These are phyloP conservation scores for Candolleomyces aberdarensis DNA, from an alignment of 768 basidiomycete species.

Conservation along the genomic window DNA sequence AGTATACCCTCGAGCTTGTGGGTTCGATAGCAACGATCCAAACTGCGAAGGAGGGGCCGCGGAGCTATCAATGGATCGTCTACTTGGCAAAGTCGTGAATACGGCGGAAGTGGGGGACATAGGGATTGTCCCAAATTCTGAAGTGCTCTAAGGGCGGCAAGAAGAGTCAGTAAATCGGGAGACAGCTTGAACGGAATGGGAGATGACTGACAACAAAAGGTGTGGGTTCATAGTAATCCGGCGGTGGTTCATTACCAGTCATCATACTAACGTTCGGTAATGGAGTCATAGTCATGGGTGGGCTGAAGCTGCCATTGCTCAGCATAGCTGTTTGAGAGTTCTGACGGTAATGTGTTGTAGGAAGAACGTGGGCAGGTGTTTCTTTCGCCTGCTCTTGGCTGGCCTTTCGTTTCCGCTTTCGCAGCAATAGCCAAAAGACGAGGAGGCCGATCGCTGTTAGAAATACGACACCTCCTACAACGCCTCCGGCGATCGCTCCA, in stretches of 20 bases:
- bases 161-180: not conserved
- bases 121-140: constrained; percentile 19
- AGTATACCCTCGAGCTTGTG: constrained; percentile 21
- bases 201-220: not conserved
- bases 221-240: not conserved
- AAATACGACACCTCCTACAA: constrained; percentile 49
- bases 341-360: not conserved
- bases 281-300: not conserved
- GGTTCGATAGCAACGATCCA: not conserved
- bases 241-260: not conserved
- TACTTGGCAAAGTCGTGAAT: constrained; percentile 26
- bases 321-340: not conserved
- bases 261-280: not conserved
- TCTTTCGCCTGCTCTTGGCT: not conserved
- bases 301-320: not conserved
- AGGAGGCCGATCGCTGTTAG: constrained; percentile 35
- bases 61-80: constrained; percentile 30
- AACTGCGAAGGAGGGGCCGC: constrained; percentile 11
- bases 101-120: constrained; percentile 25
- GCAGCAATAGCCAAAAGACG: constrained; percentile 37
- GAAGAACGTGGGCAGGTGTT: too few species aligned
- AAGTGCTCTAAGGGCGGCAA: constrained; percentile 12
- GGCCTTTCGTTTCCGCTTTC: constrained; percentile 17
- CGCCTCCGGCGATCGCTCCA: constrained; percentile 63
- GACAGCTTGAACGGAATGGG: not conserved